Conservation (phyloP, 2,329 filamentous ascomycete genomes). For the Monosporascus cannonballus region DNA sequence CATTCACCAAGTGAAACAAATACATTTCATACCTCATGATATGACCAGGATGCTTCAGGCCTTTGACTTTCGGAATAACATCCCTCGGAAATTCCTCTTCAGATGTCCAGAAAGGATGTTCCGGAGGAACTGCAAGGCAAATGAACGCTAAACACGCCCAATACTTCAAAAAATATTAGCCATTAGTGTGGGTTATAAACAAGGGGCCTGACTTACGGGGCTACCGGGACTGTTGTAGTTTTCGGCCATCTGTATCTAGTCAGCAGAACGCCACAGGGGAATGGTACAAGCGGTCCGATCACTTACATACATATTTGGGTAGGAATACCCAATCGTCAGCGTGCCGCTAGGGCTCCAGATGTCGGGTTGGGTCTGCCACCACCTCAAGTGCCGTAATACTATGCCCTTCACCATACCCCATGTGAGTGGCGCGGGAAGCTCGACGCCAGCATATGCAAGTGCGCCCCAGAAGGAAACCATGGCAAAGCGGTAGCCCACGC, state of each 20-base stretch:
- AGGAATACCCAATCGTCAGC: slow-evolving; percentile 69
- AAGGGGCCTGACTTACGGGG: slow-evolving; percentile 34
- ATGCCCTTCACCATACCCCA: slow-evolving; percentile 78
- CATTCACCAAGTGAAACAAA: neutral
- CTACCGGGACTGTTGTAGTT: slow-evolving; percentile 77
- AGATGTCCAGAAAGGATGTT: slow-evolving; percentile 70
- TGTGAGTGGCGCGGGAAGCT: slow-evolving; percentile 63
- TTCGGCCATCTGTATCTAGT: slow-evolving; percentile 55
- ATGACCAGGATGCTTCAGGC: slow-evolving; percentile 63
- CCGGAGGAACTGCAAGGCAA: slow-evolving; percentile 60
- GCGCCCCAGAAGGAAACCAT: slow-evolving; percentile 83
- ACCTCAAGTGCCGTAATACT: slow-evolving; percentile 65
- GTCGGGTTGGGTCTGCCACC: slow-evolving; percentile 71
- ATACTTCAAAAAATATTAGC: slow-evolving; percentile 43
- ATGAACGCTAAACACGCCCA: slow-evolving; percentile 78
- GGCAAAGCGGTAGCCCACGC: slow-evolving; percentile 75
- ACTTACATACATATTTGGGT: slow-evolving; percentile 66
- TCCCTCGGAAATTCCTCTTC: slow-evolving; percentile 54
- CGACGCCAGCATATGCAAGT: slow-evolving; percentile 68
- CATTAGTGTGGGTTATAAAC: too few relatives aligned
- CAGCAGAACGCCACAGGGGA: neutral
- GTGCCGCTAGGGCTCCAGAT: slow-evolving; percentile 73
- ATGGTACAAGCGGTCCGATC: neutral
- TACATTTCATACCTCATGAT: slow-evolving; percentile 49
- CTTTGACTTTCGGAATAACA: slow-evolving; percentile 52